Conservation (phyloP, 2,329 filamentous ascomycete species). For the Chrysosporium keratinophilum region DNA sequence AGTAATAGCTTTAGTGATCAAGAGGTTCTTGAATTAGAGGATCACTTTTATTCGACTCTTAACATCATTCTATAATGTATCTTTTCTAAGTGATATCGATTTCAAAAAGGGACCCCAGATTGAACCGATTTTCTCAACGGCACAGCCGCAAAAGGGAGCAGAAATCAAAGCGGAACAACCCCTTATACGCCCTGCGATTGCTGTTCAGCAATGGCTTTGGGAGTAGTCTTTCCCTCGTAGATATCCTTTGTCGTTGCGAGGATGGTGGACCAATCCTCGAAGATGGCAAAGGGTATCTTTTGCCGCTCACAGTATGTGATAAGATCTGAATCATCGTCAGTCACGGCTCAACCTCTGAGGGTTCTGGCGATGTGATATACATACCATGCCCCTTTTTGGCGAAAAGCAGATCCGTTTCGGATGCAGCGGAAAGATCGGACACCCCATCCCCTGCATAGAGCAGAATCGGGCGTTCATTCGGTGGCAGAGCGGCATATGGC, state of each 20-base stretch:
- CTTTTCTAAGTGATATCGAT: too few species aligned
- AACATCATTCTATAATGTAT: too few species aligned
- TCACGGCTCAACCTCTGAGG: neutral
- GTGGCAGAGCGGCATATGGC: slow-evolving; percentile 62
- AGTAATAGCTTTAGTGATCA: too few species aligned
- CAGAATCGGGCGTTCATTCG: slow-evolving; percentile 61
- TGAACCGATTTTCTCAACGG: neutral
- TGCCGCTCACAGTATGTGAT: slow-evolving; percentile 77
- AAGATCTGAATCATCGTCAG: slow-evolving; percentile 50
- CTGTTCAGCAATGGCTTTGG: slow-evolving; percentile 13
- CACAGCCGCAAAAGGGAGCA: neutral
- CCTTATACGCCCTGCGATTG: slow-evolving; percentile 1
- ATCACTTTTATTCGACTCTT: too few species aligned
- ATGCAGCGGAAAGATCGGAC: slow-evolving; percentile 80
- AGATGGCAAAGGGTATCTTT: slow-evolving; percentile 76
- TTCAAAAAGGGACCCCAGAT: neutral
- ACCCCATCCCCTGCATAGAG: slow-evolving; percentile 95
- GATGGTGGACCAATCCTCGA: slow-evolving; percentile 74
- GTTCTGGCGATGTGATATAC: slow-evolving; percentile 18
- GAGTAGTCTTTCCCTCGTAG: slow-evolving; percentile 49
- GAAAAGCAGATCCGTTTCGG: slow-evolving; percentile 86
- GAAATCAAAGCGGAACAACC: neutral
- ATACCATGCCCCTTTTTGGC: slow-evolving; percentile 80
- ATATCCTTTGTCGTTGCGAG: slow-evolving; percentile 66
- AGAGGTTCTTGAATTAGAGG: too few species aligned